Evolutionary conservation across 2,329 filamentous ascomycete species (phyloP), one percentile per base, ranked within the genome.

Genomic region (Xylaria hypoxylon): DNA sequence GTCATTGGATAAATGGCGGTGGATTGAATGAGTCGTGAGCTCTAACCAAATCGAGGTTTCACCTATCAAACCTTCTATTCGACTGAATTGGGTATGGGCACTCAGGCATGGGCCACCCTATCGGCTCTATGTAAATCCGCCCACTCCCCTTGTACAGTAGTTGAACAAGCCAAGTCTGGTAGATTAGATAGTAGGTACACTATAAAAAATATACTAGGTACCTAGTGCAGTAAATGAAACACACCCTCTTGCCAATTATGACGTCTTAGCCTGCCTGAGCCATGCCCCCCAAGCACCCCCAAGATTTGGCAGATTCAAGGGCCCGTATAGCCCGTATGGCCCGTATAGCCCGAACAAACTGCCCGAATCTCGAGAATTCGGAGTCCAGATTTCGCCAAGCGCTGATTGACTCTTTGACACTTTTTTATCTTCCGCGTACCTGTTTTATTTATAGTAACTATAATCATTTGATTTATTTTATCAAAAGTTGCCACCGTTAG

Each of bases 181-280:
- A n/a, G n/a, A n/a, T n/a, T n/a, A n/a, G n/a, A n/a, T n/a, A n/a
- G n/a, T n/a, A n/a, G n/a, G n/a, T n/a, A n/a, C n/a, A n/a, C n/a
- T n/a, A n/a, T n/a, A n/a, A n/a, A n/a, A n/a, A n/a, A n/a, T 31
- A 38, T n/a, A 51, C 5, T 31, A 48, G 22, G 22, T 47, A 35
- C 48, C 26, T 19, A 35, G 33, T 38, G 15, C 2, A 38, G 13
- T 13, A 38, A 38, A 38, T 33, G 11, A 33, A 33, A 33, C 31
- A 33, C 31, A 33, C 31, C 11, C 31, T 15, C 35, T 33, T 52
- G 3, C n/a, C 8, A 52, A 28, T 42, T 28, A 57, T 57, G 48
- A 57, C 62, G 51, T 59, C 57, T 61, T 60, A 51, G 62, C 31
- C 62, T 52, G n/a, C 26, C 50, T 33, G 10, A 19, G 47, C 50